phyloP scores from a whole-genome alignment of 2,329 filamentous ascomycete genomes.

The Penicillium hordei region DNA sequence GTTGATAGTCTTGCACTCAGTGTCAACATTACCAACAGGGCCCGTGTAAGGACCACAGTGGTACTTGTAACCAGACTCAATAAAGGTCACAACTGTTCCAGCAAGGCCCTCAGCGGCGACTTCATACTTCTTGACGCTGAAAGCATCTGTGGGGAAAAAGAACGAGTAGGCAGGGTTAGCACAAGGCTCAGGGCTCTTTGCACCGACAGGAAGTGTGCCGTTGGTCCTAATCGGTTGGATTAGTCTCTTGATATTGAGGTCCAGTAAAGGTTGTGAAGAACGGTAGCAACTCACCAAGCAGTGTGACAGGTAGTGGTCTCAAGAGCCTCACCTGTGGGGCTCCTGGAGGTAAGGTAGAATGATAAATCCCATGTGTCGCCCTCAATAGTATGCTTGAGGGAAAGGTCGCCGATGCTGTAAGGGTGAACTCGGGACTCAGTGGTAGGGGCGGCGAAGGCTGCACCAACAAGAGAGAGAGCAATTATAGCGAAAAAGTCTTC shows the following conservation, averaged over 20 bases:
- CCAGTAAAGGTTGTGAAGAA: not conserved
- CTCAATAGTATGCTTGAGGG: slow-evolving; percentile 1
- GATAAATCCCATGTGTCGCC: not conserved
- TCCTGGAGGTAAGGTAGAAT: not conserved
- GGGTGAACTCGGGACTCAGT: not conserved
- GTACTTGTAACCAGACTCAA: not conserved
- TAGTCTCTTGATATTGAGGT: not conserved
- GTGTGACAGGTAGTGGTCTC: not conserved
- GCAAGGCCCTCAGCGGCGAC: not conserved
- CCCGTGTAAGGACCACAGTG: slow-evolving; percentile 5
- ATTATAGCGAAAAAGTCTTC: not conserved
- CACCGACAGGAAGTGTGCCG: not conserved
- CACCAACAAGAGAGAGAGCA: not conserved
- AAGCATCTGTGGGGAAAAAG: not conserved
- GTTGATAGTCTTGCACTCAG: slow-evolving; percentile 3
- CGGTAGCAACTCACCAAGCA: not conserved
- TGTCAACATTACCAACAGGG: not conserved
- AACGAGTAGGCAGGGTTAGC: not conserved
- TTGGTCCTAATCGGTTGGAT: not conserved
- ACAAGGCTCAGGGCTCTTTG: not conserved
- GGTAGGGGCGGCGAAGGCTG: not conserved
- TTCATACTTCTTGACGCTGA: not conserved
- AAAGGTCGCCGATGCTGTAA: slow-evolving; percentile 1
- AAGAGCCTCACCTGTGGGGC: not conserved
- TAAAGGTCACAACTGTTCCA: not conserved